Percentiles rank a stretch among this genome's conserved stretches.
Evolutionary conservation across 768 basidiomycete genomes (phyloP).

Genomic region (Collybia mongolica): DNA sequence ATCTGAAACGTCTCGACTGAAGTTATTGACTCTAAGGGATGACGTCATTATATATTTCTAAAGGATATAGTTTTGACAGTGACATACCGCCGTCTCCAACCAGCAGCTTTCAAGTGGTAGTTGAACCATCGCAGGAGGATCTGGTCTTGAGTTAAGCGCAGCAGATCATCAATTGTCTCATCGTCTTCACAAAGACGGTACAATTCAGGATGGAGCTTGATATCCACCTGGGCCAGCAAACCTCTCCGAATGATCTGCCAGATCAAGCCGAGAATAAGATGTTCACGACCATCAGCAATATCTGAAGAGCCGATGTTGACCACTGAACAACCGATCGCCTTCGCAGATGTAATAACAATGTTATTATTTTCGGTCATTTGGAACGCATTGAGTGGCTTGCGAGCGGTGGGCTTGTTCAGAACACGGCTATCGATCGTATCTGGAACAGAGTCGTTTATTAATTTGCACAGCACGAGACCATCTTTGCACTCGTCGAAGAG

Average conservation of each 20-base stretch:
- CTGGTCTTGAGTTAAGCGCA: constrained; percentile 94
- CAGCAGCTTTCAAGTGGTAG: constrained; percentile 94
- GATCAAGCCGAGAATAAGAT: constrained; percentile 95
- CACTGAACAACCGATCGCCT: constrained; percentile 97
- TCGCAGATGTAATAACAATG: constrained; percentile 97
- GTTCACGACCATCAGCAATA: constrained; percentile 90
- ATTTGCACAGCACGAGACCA: constrained; percentile 94
- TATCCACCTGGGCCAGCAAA: constrained; percentile 91
- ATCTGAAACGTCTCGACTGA: constrained; percentile 95
- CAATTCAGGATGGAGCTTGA: constrained; percentile 96
- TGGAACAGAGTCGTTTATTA: constrained; percentile 98
- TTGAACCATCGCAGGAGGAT: constrained; percentile 99
- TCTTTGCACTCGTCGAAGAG: constrained; percentile 97
- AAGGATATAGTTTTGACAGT: not conserved
- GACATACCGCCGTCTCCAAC: constrained; percentile 77
- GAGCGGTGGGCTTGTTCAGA: constrained; percentile 80
- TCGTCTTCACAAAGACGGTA: constrained; percentile 96
- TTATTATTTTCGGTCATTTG: constrained; percentile 99
- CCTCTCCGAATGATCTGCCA: constrained; percentile 98
- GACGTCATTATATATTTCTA: constrained; percentile 9
- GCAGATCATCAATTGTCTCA: constrained; percentile 94
- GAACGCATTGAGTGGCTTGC: constrained; percentile 93
- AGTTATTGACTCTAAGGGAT: constrained; percentile 83
- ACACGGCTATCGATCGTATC: constrained; percentile 99
- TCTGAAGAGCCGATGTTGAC: constrained; percentile 97